phyloP scores from a whole-genome alignment of 78 protist species.

The Tieghemostelium lacteum region DNA sequence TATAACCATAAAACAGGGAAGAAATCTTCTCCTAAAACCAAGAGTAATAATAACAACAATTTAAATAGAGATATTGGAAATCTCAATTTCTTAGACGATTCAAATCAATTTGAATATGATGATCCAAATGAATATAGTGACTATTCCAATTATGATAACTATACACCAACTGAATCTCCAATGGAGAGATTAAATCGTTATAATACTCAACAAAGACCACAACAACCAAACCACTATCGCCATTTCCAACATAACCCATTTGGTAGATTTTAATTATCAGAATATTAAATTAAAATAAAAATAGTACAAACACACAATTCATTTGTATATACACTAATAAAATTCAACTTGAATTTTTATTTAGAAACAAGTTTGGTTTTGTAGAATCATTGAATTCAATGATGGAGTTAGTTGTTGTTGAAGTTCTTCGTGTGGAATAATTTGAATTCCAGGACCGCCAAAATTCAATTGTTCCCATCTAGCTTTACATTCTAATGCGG shows the following conservation, averaged over 20 bases:
- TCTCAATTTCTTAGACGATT: too few species aligned
- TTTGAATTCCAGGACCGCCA: constrained; percentile 64
- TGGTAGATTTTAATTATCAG: too few species aligned
- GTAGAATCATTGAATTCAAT: constrained; percentile 24
- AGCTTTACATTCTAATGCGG: constrained; percentile 66
- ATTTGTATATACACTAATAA: too few species aligned
- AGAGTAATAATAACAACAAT: background rate
- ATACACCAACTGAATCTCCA: background rate
- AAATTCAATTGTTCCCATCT: constrained; percentile 19
- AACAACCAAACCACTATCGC: too few species aligned
- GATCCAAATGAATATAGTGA: background rate
- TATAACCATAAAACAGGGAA: background rate
- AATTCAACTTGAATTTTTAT: too few species aligned
- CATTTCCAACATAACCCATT: too few species aligned
- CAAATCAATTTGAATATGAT: background rate
- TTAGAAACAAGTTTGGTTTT: constrained; percentile 24
- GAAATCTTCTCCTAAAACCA: background rate
- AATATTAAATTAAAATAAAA: too few species aligned
- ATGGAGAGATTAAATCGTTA: background rate
- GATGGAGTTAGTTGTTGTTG: constrained; percentile 50
- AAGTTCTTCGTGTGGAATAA: constrained; percentile 18
- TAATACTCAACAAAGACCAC: background rate
- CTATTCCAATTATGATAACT: too few species aligned
- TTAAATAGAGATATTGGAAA: background rate
- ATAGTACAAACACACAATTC: too few species aligned